A percentile compares a stretch with the other conserved stretches of the same genome.
Evolutionary conservation across 2,329 filamentous ascomycete species (phyloP).

Genomic region (Aureobasidium sp.): DNA sequence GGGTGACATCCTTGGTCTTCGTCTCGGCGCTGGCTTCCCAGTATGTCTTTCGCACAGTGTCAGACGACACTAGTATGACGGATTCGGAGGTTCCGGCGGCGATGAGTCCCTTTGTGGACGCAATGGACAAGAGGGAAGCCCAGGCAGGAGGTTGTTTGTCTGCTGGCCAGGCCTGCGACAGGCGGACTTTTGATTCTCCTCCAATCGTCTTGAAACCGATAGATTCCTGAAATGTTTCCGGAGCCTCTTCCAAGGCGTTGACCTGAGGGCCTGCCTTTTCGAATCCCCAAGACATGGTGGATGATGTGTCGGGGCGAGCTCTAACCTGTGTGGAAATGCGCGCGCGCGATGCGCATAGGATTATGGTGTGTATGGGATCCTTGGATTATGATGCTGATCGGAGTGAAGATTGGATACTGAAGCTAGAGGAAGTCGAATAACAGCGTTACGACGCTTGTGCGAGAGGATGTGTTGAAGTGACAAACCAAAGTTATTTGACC

Average conservation of each 20-base stretch:
- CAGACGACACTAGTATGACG: conserved; percentile 67
- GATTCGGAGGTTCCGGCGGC: conserved; percentile 80
- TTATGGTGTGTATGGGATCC: background rate
- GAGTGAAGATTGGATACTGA: background rate
- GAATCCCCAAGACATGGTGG: conserved; percentile 58
- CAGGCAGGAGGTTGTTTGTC: conserved; percentile 63
- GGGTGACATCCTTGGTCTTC: conserved; percentile 61
- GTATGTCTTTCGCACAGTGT: conserved; percentile 70
- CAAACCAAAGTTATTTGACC: conserved; percentile 4
- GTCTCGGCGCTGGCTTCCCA: conserved; percentile 40
- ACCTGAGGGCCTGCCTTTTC: conserved; percentile 38
- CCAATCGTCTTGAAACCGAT: conserved; percentile 75
- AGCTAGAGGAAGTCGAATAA: background rate
- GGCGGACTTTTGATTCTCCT: conserved; percentile 72
- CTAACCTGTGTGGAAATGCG: background rate
- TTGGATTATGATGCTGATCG: background rate
- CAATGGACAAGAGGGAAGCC: conserved; percentile 76
- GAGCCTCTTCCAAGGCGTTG: conserved; percentile 57
- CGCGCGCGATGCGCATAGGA: conserved; percentile 6
- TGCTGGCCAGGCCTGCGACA: conserved; percentile 66
- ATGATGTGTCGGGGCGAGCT: background rate
- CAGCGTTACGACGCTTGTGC: background rate
- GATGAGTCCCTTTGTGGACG: conserved; percentile 69
- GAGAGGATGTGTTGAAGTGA: background rate
- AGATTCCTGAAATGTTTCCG: conserved; percentile 72